phyloP scores from a whole-genome alignment of 306 rosid species.

The Lagenaria siceraria region DNA sequence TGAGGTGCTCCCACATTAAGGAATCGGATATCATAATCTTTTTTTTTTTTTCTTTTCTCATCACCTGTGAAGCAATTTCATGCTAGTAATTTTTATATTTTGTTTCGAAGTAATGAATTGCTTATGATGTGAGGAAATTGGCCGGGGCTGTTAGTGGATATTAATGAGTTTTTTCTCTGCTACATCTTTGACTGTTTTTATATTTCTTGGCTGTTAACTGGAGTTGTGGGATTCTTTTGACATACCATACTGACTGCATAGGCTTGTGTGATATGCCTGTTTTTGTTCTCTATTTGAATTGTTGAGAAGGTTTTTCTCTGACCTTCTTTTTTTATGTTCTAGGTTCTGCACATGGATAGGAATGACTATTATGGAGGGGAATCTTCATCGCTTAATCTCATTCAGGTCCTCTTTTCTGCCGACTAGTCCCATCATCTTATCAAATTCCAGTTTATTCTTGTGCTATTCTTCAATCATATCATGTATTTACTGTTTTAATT shows the following conservation, averaged over 20 bases:
- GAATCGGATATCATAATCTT: background rate
- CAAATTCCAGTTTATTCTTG: background rate
- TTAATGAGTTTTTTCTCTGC: background rate
- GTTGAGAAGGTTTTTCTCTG: background rate
- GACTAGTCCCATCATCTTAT: background rate
- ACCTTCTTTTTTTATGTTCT: slow-evolving; percentile 1
- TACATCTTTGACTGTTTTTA: background rate
- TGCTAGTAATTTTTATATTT: background rate
- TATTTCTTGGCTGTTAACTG: background rate
- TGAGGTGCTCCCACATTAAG: background rate
- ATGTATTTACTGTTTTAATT: background rate
- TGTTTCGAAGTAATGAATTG: background rate
- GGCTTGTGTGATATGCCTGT: background rate
- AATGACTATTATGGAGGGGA: slow-evolving; percentile 96
- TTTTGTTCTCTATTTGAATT: background rate
- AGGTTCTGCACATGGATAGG: slow-evolving; percentile 97
- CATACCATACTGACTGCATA: background rate
- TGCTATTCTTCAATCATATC: background rate
- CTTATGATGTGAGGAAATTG: background rate
- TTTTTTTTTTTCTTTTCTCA: too few species aligned
- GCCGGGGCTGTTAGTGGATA: background rate
- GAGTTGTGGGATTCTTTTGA: background rate
- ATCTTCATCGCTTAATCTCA: slow-evolving; percentile 81
- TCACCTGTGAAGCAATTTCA: background rate
- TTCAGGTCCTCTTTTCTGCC: slow-evolving; percentile 40